Evolutionary conservation across 192 early-diverging fungal genomes (phyloP).

Genomic region (Coemansia asiatica): DNA sequence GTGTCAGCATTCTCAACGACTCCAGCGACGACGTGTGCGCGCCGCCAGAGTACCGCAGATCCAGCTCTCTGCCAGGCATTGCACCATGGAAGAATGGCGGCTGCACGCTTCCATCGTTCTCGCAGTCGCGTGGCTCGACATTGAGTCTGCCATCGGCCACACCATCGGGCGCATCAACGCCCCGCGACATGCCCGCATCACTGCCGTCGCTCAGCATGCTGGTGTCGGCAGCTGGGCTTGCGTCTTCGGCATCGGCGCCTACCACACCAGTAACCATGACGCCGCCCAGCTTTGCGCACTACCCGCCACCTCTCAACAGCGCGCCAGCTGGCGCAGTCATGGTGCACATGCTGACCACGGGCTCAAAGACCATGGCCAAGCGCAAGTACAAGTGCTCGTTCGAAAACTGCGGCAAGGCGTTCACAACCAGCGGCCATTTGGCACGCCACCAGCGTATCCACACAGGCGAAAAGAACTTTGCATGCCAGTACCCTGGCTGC

Average conservation of each 20-base stretch:
- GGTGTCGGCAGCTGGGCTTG: conserved; percentile 8
- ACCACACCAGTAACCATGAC: neutral
- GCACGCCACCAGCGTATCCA: conserved; percentile 70
- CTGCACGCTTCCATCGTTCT: neutral
- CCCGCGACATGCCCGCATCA: conserved; percentile 7
- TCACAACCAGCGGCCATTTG: conserved; percentile 80
- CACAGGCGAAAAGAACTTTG: conserved; percentile 73
- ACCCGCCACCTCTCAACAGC: conserved; percentile 2
- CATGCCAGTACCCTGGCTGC: conserved; percentile 65
- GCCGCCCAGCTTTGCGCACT: conserved; percentile 3
- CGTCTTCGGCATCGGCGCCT: neutral
- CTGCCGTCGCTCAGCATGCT: conserved; percentile 11
- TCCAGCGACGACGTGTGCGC: neutral
- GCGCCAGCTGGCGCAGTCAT: conserved; percentile 6
- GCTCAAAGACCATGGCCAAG: conserved; percentile 38
- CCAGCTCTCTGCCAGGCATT: conserved; percentile 5
- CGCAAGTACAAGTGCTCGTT: conserved; percentile 69
- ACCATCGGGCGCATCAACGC: conserved; percentile 7
- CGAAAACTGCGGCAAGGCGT: conserved; percentile 68
- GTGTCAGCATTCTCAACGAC: conserved; percentile 20
- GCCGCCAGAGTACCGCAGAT: conserved; percentile 6
- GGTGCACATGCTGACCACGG: conserved; percentile 16
- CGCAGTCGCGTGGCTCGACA: conserved; percentile 1
- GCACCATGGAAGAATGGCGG: neutral
- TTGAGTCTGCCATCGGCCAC: conserved; percentile 2